Base-by-base conservation (phyloP, 352 stramenopile species). In the Pythium diclinum region DNA sequence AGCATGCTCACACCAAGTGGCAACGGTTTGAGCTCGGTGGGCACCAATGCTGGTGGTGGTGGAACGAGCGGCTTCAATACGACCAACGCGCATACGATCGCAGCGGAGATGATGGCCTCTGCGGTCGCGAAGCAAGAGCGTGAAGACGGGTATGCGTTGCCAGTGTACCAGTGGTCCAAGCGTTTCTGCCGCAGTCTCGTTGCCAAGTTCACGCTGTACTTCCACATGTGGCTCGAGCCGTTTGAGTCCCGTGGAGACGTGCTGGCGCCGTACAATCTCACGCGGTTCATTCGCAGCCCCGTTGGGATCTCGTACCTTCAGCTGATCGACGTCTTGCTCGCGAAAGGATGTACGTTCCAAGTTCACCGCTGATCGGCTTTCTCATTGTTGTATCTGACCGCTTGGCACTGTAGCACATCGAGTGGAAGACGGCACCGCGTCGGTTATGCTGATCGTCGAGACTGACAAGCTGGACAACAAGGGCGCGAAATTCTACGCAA, bases 191-290 rank as follows among this genome's bases (percentile, higher is more conserved):
- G 85, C n/a, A 91, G 83, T 32, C 76, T 94, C 42, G 78, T 94
- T 23, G 83, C 85, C 59, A 94, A 94, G 66, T 92, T 88, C 65
- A 83, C 85, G 63, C 71, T 94, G 8, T 94, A 92, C 67, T 92
- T 92, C 57, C 77, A 92, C 56, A 73, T 72, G 4, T 94, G 85
- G 85, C 74, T 94, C 10, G 77, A 87, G 14, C 73, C 81, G 14
- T 81, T 91, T 34, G 83, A 92, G 61, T 82, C 76, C 14, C 83
- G 83, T 36, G 55, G 71, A 14, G 71, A 83, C 9, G 74, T 86
- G 30, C 81, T 87, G 23, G 68, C 89, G 36, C 72, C 81, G n/a
- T 75, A 76, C 6, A 78, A 91, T 51, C 75, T 94, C 17, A 87
- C 77, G 25, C 80, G 82, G 2, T 87, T 89, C 65, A 88, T 91